Evolutionary conservation across 2,329 filamentous ascomycete species (phyloP).

Genomic region (Sporothrix mexicana): DNA sequence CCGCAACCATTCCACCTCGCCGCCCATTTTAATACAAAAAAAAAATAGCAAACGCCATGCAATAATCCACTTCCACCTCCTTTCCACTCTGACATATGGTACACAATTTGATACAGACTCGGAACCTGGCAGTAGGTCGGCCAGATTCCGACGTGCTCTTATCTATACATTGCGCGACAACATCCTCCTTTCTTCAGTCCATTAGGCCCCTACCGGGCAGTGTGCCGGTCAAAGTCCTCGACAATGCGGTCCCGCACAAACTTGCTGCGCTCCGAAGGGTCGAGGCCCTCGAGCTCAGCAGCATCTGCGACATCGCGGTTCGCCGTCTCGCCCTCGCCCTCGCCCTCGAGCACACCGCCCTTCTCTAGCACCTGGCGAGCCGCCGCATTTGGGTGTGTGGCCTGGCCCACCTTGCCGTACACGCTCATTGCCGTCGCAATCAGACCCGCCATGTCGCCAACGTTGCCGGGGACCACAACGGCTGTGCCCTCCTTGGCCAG

Average conservation of each 20-base stretch:
- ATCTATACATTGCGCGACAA: constrained; percentile 14
- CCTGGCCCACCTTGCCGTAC: constrained; percentile 88
- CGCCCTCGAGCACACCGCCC: constrained; percentile 35
- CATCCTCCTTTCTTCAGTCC: neutral
- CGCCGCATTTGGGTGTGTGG: constrained; percentile 73
- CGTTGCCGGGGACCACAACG: constrained; percentile 93
- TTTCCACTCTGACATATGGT: neutral
- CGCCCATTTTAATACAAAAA: neutral
- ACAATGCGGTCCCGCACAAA: constrained; percentile 41
- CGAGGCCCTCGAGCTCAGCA: constrained; percentile 26
- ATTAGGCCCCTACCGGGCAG: constrained; percentile 32
- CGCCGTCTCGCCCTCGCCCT: constrained; percentile 20
- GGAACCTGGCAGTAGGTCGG: neutral
- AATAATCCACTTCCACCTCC: neutral
- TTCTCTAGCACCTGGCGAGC: constrained; percentile 58
- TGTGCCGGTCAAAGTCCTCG: constrained; percentile 42
- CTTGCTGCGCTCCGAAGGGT: constrained; percentile 30
- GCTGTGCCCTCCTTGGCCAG: constrained; percentile 95
- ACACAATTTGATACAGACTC: constrained; percentile 25
- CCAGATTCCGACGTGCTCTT: neutral
- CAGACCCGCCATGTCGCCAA: constrained; percentile 95
- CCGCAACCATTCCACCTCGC: neutral
- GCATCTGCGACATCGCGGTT: constrained; percentile 36
- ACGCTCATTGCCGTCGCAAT: constrained; percentile 95
- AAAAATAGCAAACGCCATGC: constrained; percentile 25